Evolutionary conservation across 176 grass and related monocot species (phyloP).

Genomic region (Oryza officinalis): DNA sequence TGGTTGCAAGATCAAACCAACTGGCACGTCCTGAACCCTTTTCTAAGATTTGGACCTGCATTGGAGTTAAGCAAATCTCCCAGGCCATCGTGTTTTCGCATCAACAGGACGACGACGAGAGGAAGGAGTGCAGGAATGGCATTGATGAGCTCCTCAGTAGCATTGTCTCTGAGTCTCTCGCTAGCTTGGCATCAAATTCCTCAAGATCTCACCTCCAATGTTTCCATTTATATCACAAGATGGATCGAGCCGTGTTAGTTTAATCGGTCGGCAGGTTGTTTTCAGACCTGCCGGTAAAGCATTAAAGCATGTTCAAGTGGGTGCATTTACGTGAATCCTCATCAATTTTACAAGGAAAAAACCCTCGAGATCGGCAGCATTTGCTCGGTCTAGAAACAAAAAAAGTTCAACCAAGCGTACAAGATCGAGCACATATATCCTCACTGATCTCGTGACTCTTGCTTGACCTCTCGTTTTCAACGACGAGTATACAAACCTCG

Average conservation of each 20-base stretch:
- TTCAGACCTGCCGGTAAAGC: not conserved
- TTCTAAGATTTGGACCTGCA: too few species aligned
- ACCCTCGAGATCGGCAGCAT: not conserved
- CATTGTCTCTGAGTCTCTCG: slow-evolving; percentile 18
- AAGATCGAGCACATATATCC: not conserved
- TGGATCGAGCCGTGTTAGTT: not conserved
- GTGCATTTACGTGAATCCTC: slow-evolving; percentile 30
- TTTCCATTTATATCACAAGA: not conserved
- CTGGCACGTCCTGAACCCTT: too few species aligned
- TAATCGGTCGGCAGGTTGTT: not conserved
- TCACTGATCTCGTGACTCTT: not conserved
- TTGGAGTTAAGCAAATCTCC: too few species aligned
- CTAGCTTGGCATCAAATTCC: not conserved
- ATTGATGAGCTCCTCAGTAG: slow-evolving; percentile 55
- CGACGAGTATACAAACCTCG: not conserved
- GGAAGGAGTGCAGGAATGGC: slow-evolving; percentile 42
- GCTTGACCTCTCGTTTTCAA: not conserved
- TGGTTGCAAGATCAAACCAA: too few species aligned
- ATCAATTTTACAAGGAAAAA: not conserved
- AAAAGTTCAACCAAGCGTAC: not conserved
- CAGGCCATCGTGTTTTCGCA: too few species aligned
- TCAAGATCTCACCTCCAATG: slow-evolving; percentile 30
- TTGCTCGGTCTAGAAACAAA: not conserved
- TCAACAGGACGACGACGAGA: not conserved
- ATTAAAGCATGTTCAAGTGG: not conserved